Evolutionary conservation across 495 filamentous ascomycete genomes (phyloP), one percentile per base, ranked within the genome.

Genomic region (Neurospora tetraspora): DNA sequence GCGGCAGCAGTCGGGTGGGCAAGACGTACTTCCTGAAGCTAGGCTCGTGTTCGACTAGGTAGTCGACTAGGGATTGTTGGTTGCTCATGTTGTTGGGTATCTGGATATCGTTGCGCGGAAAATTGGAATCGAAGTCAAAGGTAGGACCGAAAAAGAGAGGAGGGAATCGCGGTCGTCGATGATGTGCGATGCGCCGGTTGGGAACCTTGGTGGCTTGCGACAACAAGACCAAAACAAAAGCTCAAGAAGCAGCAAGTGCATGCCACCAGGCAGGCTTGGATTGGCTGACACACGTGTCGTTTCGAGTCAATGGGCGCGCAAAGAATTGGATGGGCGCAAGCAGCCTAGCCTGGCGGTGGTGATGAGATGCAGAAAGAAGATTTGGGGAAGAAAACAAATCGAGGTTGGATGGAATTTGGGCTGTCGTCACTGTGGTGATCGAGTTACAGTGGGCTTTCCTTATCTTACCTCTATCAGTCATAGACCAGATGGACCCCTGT

Each of bases 31-130:
- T 85, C 61, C 83, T 74, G 69, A 86, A 86, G 39, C 79, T 79
- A 34, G 80, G 76, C 75, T 86, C 85, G 74, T 84, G 78, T 61
- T 84, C 76, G 43, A 84, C 78, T 23, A 86, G 83, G 68, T 83
- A 86, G 31, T 85, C 81, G 2, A 84, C 76, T 23, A 86, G 81
- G 42, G 75, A 68, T 61, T 71, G 75, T 39, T 20, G 36, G 16
- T 82, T 79, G 39, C 79, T 79, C 80, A 81, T 82, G 68, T 42
- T 80, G 74, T 39, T 3, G 31, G 12, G 37, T 72, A 45, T 69
- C 73, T 73, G 75, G 70, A 9, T 12, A 27, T 12, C 12, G 36
- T 34, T 69, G 12, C n/a, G n/a, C 18, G 31, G 20, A 4, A 36
- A n/a, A 0, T 42, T 10, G 37, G 20, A n/a, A 27, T 5, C 10